These are phyloP conservation scores for Pleurozium schreberi DNA, from an alignment of 225 moss, liverwort and hornwort genomes.

Conservation along the genomic window DNA sequence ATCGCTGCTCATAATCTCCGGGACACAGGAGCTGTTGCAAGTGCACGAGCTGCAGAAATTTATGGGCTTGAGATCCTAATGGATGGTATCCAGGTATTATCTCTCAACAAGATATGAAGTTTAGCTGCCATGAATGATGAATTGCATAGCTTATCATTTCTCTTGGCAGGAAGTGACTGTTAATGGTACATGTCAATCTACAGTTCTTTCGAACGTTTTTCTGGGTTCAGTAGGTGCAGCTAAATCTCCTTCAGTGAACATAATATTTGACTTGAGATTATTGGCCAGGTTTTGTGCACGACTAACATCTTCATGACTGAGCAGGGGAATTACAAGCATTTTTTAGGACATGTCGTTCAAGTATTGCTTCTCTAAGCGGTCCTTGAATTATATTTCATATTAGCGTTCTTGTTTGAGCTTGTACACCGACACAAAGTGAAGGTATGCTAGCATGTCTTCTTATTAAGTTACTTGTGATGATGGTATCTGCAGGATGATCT, in stretches of 20 bases:
- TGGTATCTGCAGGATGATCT: constrained; percentile 58
- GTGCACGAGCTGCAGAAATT: constrained; percentile 87
- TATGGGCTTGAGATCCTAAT: constrained; percentile 80
- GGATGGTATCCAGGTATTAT: constrained; percentile 79
- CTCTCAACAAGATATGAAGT: not conserved
- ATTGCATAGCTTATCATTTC: not conserved
- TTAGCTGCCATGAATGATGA: not conserved
- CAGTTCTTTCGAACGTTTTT: not conserved
- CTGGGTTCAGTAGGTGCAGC: not conserved
- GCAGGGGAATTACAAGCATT: not conserved
- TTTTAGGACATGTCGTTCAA: not conserved
- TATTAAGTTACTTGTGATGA: not conserved
- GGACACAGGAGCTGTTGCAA: constrained; percentile 92
- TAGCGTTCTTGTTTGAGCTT: not conserved
- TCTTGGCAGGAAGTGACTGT: not conserved
- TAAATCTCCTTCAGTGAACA: not conserved
- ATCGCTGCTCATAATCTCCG: constrained; percentile 67
- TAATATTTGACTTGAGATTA: not conserved
- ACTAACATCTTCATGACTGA: not conserved
- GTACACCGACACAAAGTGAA: not conserved
- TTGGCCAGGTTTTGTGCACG: not conserved
- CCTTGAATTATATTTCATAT: not conserved
- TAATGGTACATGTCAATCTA: not conserved
- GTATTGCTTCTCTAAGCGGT: not conserved
- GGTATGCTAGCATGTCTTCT: not conserved